Conservation (phyloP, 2,329 filamentous ascomycete species). For the Domatiomyces catenatus region DNA sequence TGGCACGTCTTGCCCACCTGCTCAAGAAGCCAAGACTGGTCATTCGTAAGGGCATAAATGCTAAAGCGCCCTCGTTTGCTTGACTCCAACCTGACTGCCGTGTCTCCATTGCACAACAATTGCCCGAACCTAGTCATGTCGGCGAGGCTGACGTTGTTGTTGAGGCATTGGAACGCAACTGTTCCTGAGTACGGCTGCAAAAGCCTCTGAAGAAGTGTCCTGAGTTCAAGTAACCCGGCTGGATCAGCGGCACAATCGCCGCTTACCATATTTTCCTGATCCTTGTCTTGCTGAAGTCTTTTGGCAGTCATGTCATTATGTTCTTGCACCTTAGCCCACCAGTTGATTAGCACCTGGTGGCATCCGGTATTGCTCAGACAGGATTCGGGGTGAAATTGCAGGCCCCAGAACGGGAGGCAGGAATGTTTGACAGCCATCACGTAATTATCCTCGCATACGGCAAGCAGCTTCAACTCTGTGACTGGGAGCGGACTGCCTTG, state of each 20-base stretch:
- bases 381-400: constrained; percentile 86
- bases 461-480: constrained; percentile 40
- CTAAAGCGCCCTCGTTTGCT: constrained; percentile 47
- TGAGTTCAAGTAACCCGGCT: not conserved
- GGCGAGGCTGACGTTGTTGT: constrained; percentile 5
- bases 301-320: constrained; percentile 38
- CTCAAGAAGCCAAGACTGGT: constrained; percentile 41
- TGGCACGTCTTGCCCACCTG: not conserved
- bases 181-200: not conserved
- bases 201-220: not conserved
- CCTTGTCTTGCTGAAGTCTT: not conserved
- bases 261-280: not conserved
- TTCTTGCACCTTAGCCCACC: constrained; percentile 50
- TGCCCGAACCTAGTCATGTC: constrained; percentile 20
- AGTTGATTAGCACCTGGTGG: constrained; percentile 51
- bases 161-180: constrained; percentile 4
- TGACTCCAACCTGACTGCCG: constrained; percentile 11
- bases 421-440: constrained; percentile 65
- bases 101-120: not conserved
- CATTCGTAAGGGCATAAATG: constrained; percentile 54
- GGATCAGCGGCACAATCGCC: not conserved
- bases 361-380: constrained; percentile 57
- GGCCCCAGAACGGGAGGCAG: constrained; percentile 60
- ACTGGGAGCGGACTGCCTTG: not conserved
- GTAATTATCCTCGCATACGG: constrained; percentile 44